phyloP scores from a whole-genome alignment of 2,329 filamentous ascomycete genomes.

The Cordyceps fumosorosea region DNA sequence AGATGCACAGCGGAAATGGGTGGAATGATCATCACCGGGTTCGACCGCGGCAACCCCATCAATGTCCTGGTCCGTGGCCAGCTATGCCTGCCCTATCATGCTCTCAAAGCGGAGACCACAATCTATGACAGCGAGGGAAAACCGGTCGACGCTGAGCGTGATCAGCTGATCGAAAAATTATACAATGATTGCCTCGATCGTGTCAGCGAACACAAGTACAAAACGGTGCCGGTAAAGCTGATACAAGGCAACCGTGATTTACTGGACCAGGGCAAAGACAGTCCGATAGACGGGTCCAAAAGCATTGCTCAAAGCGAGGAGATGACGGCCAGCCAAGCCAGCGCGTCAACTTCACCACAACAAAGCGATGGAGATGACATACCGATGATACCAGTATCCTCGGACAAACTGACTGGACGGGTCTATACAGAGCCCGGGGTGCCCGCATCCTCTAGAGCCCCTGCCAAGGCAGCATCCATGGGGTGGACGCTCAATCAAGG shows the following conservation, averaged over 20 bases:
- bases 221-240: conserved; percentile 59
- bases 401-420: conserved; percentile 64
- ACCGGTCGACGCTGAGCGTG: conserved; percentile 69
- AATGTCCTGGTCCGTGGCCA: conserved; percentile 89
- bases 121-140: conserved; percentile 81
- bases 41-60: conserved; percentile 89
- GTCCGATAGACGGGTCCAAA: conserved; percentile 59
- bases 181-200: conserved; percentile 94
- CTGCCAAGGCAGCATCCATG: conserved; percentile 69
- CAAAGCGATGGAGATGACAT: conserved; percentile 47
- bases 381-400: conserved; percentile 56
- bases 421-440: conserved; percentile 66
- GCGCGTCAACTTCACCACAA: conserved; percentile 46
- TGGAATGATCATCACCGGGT: conserved; percentile 96
- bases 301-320: conserved; percentile 69
- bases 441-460: conserved; percentile 63
- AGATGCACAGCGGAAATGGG: conserved; percentile 90
- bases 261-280: conserved; percentile 78
- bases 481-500: conserved; percentile 72
- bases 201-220: conserved; percentile 84
- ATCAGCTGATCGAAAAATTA: conserved; percentile 79
- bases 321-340: conserved; percentile 54
- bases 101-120: conserved; percentile 71
- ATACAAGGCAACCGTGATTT: conserved; percentile 77
- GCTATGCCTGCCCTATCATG: conserved; percentile 78